Conservation (phyloP, 192 early-diverging fungal species). For the Umbelopsis isabellina region DNA sequence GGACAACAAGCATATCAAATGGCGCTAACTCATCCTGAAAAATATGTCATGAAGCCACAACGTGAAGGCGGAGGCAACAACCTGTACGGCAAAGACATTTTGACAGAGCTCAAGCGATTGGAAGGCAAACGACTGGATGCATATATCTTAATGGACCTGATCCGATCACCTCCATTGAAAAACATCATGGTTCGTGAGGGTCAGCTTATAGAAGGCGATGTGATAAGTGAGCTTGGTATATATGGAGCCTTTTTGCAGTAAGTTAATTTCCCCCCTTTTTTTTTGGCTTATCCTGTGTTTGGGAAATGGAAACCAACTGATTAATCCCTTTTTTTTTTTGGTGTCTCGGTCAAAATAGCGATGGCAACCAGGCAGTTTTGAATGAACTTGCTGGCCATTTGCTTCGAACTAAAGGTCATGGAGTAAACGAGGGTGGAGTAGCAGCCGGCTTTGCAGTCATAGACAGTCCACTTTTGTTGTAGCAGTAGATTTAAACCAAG, state of each 20-base stretch:
- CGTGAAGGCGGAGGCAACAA: constrained; percentile 98
- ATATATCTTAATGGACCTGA: constrained; percentile 97
- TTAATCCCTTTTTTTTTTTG: constrained; percentile 14
- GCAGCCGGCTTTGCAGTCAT: constrained; percentile 95
- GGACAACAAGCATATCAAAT: constrained; percentile 69
- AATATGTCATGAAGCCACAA: constrained; percentile 94
- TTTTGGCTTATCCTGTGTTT: no score
- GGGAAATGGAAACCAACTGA: background rate
- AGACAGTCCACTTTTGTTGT: constrained; percentile 79
- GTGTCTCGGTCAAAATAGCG: constrained; percentile 46
- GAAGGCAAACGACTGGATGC: constrained; percentile 71
- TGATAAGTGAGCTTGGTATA: constrained; percentile 92
- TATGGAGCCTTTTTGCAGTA: constrained; percentile 90
- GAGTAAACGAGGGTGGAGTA: constrained; percentile 93
- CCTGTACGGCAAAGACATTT: constrained; percentile 87
- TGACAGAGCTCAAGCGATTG: constrained; percentile 53
- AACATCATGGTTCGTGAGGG: constrained; percentile 83
- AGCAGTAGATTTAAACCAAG: constrained; percentile 23
- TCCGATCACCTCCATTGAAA: constrained; percentile 72
- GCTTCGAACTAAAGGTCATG: constrained; percentile 85
- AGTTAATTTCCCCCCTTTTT: constrained; percentile 7
- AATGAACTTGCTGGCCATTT: constrained; percentile 89
- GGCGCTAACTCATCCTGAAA: constrained; percentile 66
- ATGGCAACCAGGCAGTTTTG: constrained; percentile 57
- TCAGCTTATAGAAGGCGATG: constrained; percentile 65